phyloP scores from a whole-genome alignment of 2,329 filamentous ascomycete species.

The Xylaria sp. region DNA sequence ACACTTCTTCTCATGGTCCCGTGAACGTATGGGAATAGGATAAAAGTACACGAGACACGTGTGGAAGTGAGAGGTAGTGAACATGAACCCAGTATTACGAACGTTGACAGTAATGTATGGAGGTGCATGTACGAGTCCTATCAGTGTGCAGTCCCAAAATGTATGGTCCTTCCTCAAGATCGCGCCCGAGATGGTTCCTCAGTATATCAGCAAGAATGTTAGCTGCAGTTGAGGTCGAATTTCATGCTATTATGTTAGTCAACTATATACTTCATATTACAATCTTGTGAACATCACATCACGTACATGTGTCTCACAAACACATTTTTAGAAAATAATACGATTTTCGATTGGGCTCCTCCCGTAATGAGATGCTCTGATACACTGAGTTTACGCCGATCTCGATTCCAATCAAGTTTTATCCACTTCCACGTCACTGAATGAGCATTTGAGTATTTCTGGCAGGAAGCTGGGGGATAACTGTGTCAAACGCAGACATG shows the following conservation, averaged over 20 bases:
- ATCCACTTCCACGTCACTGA: slow-evolving; percentile 20
- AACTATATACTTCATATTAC: neutral
- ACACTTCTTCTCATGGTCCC: neutral
- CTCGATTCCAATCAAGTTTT: slow-evolving; percentile 4
- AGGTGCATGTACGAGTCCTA: neutral
- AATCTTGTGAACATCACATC: neutral
- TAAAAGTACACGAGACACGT: neutral
- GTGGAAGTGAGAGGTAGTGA: neutral
- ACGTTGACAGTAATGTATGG: neutral
- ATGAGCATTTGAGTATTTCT: slow-evolving; percentile 7
- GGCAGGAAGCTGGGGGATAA: neutral
- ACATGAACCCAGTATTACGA: neutral
- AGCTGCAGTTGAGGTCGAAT: neutral
- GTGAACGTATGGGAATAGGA: neutral
- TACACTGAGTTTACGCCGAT: slow-evolving; percentile 13
- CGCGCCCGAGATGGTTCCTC: neutral
- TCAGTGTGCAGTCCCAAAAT: neutral
- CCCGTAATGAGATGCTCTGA: neutral
- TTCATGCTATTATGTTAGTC: neutral
- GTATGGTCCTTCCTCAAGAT: neutral
- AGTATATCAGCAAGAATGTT: neutral
- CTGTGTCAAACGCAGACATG: neutral
- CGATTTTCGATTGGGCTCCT: neutral
- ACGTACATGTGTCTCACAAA: neutral
- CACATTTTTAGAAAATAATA: slow-evolving; percentile 7